Evolutionary conservation across 768 basidiomycete genomes (phyloP).

Genomic region (Gyrodon lividus): DNA sequence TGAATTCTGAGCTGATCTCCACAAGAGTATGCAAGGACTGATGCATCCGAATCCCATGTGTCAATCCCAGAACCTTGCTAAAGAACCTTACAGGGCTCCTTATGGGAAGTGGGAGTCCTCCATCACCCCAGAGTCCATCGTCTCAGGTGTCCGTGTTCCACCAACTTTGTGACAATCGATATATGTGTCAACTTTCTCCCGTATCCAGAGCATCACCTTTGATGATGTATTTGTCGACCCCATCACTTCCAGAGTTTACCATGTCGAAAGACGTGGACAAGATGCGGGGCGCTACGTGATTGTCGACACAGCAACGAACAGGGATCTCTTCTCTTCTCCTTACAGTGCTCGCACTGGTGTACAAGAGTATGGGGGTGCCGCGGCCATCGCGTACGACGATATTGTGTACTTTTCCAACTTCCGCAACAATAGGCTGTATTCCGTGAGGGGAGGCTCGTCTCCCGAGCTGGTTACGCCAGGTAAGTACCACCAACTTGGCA

Average conservation of each 20-base stretch:
- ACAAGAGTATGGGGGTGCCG: conserved; percentile 69
- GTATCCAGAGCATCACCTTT: conserved; percentile 28
- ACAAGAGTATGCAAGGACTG: too few relatives aligned
- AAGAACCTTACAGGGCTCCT: conserved; percentile 33
- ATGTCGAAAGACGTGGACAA: conserved; percentile 54
- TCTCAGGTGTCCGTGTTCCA: conserved; percentile 36
- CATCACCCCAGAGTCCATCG: conserved; percentile 48
- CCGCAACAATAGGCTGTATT: conserved; percentile 49
- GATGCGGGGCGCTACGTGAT: conserved; percentile 47
- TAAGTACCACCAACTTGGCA: conserved; percentile 23
- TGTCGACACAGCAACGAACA: conserved; percentile 41
- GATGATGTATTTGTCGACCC: conserved; percentile 55
- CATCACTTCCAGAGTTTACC: conserved; percentile 43
- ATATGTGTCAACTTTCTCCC: background rate
- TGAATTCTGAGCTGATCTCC: too few relatives aligned
- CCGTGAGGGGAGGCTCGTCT: conserved; percentile 27
- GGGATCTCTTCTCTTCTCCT: conserved; percentile 48
- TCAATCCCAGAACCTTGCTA: too few relatives aligned
- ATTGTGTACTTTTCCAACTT: conserved; percentile 57
- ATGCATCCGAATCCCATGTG: too few relatives aligned
- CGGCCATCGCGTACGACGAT: conserved; percentile 48
- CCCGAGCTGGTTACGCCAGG: conserved; percentile 57
- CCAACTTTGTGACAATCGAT: conserved; percentile 4
- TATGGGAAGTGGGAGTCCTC: conserved; percentile 63
- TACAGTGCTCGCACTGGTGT: conserved; percentile 58